Percentiles rank a stretch among this genome's conserved stretches.
These are phyloP conservation scores for Cornus controversa DNA, from an alignment of 148 eudicot species.

Conservation along the genomic window DNA sequence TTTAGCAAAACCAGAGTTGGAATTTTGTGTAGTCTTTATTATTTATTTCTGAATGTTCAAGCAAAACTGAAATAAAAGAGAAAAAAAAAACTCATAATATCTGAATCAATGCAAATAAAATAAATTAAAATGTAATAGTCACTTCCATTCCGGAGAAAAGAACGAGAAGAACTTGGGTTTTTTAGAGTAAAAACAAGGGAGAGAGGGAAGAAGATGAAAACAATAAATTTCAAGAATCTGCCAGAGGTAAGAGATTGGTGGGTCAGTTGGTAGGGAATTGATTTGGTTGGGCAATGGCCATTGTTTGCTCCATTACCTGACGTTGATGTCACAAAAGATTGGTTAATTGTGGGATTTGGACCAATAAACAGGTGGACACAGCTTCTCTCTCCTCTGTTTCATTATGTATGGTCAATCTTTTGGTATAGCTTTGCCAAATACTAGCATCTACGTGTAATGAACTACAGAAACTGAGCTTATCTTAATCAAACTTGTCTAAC, in stretches of 20 bases:
- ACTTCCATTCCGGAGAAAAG: too few species aligned
- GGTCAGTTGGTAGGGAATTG: background rate
- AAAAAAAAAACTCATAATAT: too few species aligned
- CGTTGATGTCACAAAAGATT: background rate
- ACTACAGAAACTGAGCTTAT: background rate
- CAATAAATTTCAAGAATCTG: background rate
- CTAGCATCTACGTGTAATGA: background rate
- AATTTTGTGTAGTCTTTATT: too few species aligned
- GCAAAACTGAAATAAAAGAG: too few species aligned
- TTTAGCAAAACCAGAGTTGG: too few species aligned
- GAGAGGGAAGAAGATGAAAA: too few species aligned
- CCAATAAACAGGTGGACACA: background rate
- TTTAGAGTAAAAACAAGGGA: too few species aligned
- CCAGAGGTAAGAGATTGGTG: background rate
- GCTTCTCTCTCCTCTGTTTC: background rate
- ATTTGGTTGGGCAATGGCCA: background rate
- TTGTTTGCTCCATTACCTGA: background rate
- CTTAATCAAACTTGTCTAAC: background rate
- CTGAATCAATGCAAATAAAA: too few species aligned
- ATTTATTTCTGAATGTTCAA: too few species aligned
- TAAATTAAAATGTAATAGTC: too few species aligned
- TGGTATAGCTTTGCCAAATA: background rate
- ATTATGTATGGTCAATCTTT: background rate
- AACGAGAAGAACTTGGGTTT: too few species aligned
- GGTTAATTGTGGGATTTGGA: background rate